Percentiles rank a stretch among this genome's conserved stretches.
Evolutionary conservation across 805 yeast genomes (phyloP).

Genomic region (Sugiyamaella americana): DNA sequence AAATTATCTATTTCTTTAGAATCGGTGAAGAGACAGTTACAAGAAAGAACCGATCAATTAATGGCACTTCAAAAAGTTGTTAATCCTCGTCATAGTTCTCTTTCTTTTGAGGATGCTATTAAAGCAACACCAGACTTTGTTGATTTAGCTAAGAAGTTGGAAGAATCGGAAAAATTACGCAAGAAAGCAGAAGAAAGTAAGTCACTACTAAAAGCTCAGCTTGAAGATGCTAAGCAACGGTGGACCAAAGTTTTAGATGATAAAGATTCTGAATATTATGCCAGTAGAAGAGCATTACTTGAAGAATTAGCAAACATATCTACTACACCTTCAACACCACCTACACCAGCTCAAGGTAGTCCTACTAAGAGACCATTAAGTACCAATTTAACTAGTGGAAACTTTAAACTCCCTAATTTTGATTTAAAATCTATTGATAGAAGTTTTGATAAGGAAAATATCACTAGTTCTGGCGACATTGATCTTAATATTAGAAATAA

Average conservation of each 20-base stretch:
- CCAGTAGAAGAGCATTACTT: constrained; percentile 18
- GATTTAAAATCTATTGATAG: constrained; percentile 2
- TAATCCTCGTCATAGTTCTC: constrained; percentile 27
- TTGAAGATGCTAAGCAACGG: constrained; percentile 23
- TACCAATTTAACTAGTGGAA: constrained; percentile 1
- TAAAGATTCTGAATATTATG: constrained; percentile 21
- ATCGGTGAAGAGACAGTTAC: constrained; percentile 16
- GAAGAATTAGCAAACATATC: constrained; percentile 20
- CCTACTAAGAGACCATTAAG: constrained; percentile 18
- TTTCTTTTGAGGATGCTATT: constrained; percentile 22
- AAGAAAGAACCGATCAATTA: constrained; percentile 20
- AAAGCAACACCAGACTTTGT: constrained; percentile 45
- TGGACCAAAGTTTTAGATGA: constrained; percentile 24
- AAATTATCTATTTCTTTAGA: constrained; percentile 21
- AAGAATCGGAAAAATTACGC: constrained; percentile 28
- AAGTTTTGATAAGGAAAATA: constrained; percentile 15
- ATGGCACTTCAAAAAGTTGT: constrained; percentile 19
- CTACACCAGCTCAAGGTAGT: constrained; percentile 3
- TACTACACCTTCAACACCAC: constrained; percentile 9
- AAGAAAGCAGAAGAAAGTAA: constrained; percentile 22
- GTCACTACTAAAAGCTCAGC: constrained; percentile 22
- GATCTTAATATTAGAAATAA: constrained; percentile 6
- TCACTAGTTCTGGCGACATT: not conserved
- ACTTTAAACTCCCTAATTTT: not conserved
- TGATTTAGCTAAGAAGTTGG: constrained; percentile 26